Evolutionary conservation across 2,329 filamentous ascomycete genomes (phyloP).

Genomic region (Penicillium sp.): DNA sequence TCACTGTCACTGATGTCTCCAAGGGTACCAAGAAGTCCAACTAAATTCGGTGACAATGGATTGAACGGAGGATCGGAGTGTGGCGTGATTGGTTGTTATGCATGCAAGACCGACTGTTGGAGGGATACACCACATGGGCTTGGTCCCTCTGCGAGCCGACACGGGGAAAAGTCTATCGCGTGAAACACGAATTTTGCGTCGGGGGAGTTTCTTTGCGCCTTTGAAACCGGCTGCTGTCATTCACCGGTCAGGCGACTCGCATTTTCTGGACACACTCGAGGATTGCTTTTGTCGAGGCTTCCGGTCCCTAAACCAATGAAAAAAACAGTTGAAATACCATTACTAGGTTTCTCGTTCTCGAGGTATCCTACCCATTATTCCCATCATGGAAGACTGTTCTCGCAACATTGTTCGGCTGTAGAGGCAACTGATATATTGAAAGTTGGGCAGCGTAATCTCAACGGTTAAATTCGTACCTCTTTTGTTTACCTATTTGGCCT

Average conservation of each 20-base stretch:
- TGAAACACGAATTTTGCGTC: constrained; percentile 10
- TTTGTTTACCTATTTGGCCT: background rate
- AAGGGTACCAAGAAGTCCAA: constrained; percentile 47
- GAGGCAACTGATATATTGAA: background rate
- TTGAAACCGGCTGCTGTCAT: constrained; percentile 22
- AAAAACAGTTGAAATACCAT: constrained; percentile 41
- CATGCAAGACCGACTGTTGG: constrained; percentile 30
- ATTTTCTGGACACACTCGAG: constrained; percentile 28
- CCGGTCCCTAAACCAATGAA: constrained; percentile 35
- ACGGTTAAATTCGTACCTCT: background rate
- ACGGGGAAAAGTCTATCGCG: constrained; percentile 23
- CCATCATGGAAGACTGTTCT: constrained; percentile 3
- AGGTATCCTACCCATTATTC: constrained; percentile 10
- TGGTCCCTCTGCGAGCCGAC: constrained; percentile 33
- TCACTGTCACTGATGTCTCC: constrained; percentile 46
- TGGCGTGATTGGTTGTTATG: constrained; percentile 26
- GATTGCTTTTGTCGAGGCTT: constrained; percentile 33
- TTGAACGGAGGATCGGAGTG: constrained; percentile 28
- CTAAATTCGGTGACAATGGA: constrained; percentile 35
- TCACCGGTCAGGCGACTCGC: constrained; percentile 32
- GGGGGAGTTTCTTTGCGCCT: constrained; percentile 28
- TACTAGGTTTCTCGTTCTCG: constrained; percentile 17
- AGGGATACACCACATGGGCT: constrained; percentile 25
- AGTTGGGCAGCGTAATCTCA: background rate
- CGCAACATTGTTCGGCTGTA: background rate